Evolutionary conservation across 2,329 filamentous ascomycete genomes (phyloP), one percentile per base, ranked within the genome.

Genomic region (Ceratocystis papillata): DNA sequence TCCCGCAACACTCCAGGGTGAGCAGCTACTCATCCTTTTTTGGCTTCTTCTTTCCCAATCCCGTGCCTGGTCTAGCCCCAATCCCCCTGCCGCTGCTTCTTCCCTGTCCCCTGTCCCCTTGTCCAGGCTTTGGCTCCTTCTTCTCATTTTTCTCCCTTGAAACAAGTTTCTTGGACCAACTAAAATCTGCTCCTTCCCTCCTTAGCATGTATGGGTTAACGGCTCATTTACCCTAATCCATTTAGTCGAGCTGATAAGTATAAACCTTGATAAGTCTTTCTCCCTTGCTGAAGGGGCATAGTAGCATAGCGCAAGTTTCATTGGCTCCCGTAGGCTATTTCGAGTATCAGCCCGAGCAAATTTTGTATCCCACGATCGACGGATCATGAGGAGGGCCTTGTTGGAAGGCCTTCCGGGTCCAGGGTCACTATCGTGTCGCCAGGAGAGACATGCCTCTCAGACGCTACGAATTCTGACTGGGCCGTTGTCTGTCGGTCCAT

Each of bases 101-200:
- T 20, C 5, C 45, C 45, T 10, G 3, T 48, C 46, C n/a, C 48
- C n/a, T 53, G 8, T 10, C 22, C 5, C 8, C 48, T 53, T 53
- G 48, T 48, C 22, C 50, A 20, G 20, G 20, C 7, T 5, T 30
- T 50, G 15, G 41, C 22, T 62, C 37, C 37, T 46, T 62, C 6
- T 22, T 62, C 20, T 48, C 30, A 30, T 28, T 33, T 17, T 57
- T n/a, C 53, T 57, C 53, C 22, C 53, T 57, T 57, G 53, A 57
- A 57, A 57, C 53, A 57, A 57, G 53, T 57, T 57, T 57, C 53
- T 25, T n/a, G n/a, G 53, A 5, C 53, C 53, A 57, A 28, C 53
- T 33, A 57, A 57, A 41, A 25, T 30, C 44, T 12, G 44, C 53
- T 48, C 41, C 20, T 48, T 63, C n/a, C 28, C 44, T 30, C 17